Percentiles rank a stretch among this genome's conserved stretches.
phyloP scores from a whole-genome alignment of 2,329 filamentous ascomycete genomes.

The Celoporthe dispersa region DNA sequence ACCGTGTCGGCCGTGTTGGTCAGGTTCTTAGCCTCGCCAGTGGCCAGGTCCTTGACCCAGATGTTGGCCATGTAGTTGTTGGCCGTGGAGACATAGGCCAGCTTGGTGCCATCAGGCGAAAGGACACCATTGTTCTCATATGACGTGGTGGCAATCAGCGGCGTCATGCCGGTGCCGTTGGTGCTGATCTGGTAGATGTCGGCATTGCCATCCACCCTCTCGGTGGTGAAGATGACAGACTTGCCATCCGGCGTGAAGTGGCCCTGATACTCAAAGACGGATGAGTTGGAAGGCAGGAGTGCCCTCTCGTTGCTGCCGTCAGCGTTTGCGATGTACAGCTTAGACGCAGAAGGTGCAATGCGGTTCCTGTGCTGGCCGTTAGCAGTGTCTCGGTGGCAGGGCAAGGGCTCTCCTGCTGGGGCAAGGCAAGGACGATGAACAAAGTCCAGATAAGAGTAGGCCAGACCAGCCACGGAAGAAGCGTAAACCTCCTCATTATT shows the following conservation, averaged over 20 bases:
- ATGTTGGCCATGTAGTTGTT: constrained; percentile 44
- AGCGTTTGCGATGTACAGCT: constrained; percentile 40
- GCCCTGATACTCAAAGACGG: constrained; percentile 45
- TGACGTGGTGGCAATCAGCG: constrained; percentile 39
- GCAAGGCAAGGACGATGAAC: background rate
- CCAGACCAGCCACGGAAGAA: background rate
- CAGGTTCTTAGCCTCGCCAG: constrained; percentile 40
- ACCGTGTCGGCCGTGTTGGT: constrained; percentile 39
- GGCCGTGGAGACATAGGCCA: constrained; percentile 46
- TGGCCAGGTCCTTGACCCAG: constrained; percentile 44
- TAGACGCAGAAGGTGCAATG: constrained; percentile 30
- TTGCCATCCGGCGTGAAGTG: constrained; percentile 44
- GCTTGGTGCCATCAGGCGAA: constrained; percentile 43
- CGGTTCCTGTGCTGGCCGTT: constrained; percentile 31
- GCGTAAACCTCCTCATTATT: background rate
- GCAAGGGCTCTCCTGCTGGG: too few species aligned
- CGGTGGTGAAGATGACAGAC: constrained; percentile 46
- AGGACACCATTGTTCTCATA: constrained; percentile 44
- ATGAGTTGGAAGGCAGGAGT: constrained; percentile 37
- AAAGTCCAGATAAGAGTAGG: background rate
- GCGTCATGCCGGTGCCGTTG: constrained; percentile 42
- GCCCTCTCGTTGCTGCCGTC: constrained; percentile 44
- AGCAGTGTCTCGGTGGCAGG: background rate
- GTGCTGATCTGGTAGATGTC: constrained; percentile 45
- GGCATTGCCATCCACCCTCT: constrained; percentile 46